A percentile compares a stretch with the other conserved stretches of the same genome.
Evolutionary conservation across 106 monocot species (phyloP).

Genomic region (Phalaenopsis equestris): DNA sequence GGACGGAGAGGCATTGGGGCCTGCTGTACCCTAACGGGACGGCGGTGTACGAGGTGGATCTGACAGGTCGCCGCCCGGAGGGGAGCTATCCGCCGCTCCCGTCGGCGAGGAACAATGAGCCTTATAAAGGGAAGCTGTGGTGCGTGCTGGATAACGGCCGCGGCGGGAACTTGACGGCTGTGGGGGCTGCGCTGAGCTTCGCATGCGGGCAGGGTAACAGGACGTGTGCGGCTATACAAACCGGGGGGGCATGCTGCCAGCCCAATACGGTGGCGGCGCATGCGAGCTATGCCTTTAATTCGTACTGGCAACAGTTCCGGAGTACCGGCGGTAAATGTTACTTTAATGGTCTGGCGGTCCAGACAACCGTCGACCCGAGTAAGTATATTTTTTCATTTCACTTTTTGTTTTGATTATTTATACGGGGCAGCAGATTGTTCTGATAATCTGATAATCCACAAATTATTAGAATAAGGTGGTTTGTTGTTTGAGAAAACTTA

Average conservation of each 20-base stretch:
- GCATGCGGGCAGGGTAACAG: conserved; percentile 78
- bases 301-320: conserved; percentile 90
- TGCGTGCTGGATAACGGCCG: conserved; percentile 37
- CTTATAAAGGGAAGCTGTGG: conserved; percentile 70
- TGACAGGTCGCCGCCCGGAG: conserved; percentile 32
- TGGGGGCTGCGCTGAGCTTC: conserved; percentile 51
- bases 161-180: conserved; percentile 29
- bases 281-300: conserved; percentile 79
- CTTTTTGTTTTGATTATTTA: not conserved
- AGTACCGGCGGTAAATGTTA: conserved; percentile 56
- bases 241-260: conserved; percentile 36
- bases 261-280: conserved; percentile 35
- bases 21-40: conserved; percentile 66
- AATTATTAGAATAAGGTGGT: too few species aligned
- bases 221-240: conserved; percentile 56
- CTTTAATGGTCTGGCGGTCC: conserved; percentile 64
- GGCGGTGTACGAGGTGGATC: conserved; percentile 51
- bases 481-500: too few species aligned
- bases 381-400: conserved; percentile 14
- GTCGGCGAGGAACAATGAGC: conserved; percentile 38
- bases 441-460: too few species aligned
- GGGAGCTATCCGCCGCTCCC: conserved; percentile 38
- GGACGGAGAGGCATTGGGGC: conserved; percentile 90
- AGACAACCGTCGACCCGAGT: conserved; percentile 70
- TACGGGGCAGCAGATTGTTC: too few species aligned